Evolutionary conservation across 768 basidiomycete species (phyloP).

Genomic region (Nevesoporus exiguus): DNA sequence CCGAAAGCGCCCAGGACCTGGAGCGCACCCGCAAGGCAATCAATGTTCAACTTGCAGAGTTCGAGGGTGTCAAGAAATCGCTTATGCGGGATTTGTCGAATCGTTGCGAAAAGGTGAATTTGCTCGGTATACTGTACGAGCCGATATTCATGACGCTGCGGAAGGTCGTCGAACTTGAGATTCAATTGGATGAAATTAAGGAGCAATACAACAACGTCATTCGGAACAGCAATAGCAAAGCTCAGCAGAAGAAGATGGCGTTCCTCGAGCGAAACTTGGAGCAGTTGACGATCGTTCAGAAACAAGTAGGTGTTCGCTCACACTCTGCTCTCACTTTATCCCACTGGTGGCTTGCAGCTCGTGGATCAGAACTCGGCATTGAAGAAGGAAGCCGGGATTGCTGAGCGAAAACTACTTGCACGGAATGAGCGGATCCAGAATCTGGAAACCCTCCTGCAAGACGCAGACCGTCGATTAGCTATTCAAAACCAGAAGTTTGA

Average conservation of each 20-base stretch:
- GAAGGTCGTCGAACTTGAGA: constrained; percentile 97
- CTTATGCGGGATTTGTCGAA: constrained; percentile 99
- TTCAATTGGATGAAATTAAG: constrained; percentile 96
- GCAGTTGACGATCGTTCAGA: constrained; percentile 92
- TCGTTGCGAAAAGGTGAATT: constrained; percentile 92
- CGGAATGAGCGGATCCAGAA: constrained; percentile 98
- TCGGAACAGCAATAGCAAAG: constrained; percentile 96
- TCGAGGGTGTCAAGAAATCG: constrained; percentile 97
- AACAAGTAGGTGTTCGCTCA: constrained; percentile 63
- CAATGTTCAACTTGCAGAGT: constrained; percentile 97
- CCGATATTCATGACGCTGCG: constrained; percentile 13
- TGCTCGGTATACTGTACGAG: constrained; percentile 9
- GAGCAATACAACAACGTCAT: constrained; percentile 99
- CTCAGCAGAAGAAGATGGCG: constrained; percentile 99
- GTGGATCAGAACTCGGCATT: constrained; percentile 97
- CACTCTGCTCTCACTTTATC: neutral
- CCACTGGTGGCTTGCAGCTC: constrained; percentile 52
- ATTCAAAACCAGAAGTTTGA: constrained; percentile 96
- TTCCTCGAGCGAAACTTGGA: constrained; percentile 97
- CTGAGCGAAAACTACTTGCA: constrained; percentile 93
- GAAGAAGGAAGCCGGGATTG: constrained; percentile 96
- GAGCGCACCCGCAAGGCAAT: constrained; percentile 96
- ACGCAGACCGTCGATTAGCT: constrained; percentile 90
- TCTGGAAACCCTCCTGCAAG: constrained; percentile 87
- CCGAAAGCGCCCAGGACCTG: constrained; percentile 94